These are phyloP conservation scores for Candida quercuum DNA, from an alignment of 805 yeast species.

Conservation along the genomic window DNA sequence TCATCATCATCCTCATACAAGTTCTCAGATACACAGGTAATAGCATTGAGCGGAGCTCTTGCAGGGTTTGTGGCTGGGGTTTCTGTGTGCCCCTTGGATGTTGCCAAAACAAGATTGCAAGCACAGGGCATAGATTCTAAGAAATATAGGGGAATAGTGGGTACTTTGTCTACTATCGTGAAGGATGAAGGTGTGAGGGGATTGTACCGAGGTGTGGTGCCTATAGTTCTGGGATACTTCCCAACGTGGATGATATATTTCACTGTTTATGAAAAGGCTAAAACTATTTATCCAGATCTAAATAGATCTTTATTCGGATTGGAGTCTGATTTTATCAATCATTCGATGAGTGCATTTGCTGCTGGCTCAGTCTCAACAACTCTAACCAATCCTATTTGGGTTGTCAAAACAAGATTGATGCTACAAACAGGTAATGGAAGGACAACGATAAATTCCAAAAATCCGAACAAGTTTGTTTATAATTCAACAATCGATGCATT, in stretches of 20 bases:
- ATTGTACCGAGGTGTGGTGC: conserved; percentile 83
- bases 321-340: conserved; percentile 31
- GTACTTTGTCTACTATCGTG: conserved; percentile 61
- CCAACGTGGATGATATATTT: conserved; percentile 98
- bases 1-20: conserved; percentile 1
- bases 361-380: conserved; percentile 88
- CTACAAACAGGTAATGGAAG: conserved; percentile 47
- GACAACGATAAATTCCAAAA: conserved; percentile 11
- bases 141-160: conserved; percentile 52
- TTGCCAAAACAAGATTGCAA: conserved; percentile 88
- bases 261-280: conserved; percentile 79
- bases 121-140: conserved; percentile 62
- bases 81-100: conserved; percentile 91
- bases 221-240: conserved; percentile 89
- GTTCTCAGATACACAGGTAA: conserved; percentile 45
- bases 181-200: conserved; percentile 80
- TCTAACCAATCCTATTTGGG: conserved; percentile 95
- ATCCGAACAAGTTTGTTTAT: conserved; percentile 37
- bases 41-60: conserved; percentile 87
- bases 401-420: conserved; percentile 92
- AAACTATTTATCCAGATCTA: conserved; percentile 43
- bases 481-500: conserved; percentile 83
- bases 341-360: conserved; percentile 59
- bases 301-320: conserved; percentile 21
- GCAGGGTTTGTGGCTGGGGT: conserved; percentile 90